Conservation (phyloP, 257 asterid genomes). For the Leonotis leonurus region DNA sequence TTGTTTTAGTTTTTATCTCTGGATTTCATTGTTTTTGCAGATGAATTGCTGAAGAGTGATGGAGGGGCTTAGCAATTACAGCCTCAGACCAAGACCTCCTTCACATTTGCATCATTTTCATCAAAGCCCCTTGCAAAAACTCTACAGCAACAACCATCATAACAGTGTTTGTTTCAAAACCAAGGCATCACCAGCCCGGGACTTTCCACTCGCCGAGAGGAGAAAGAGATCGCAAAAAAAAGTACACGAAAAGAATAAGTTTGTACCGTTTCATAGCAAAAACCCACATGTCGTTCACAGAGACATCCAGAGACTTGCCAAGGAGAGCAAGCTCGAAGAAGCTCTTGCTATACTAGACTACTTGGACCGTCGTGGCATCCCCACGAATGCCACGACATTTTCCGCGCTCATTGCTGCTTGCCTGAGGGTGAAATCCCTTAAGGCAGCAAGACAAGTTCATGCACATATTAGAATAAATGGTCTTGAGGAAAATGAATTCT, state of each 20-base stretch:
- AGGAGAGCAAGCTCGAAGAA: conserved; percentile 60
- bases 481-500: conserved; percentile 58
- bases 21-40: conserved; percentile 14
- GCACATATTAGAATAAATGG: conserved; percentile 60
- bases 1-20: background rate
- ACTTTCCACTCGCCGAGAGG: conserved; percentile 11
- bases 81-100: conserved; percentile 21
- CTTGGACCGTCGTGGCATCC: conserved; percentile 73
- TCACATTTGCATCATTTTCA: conserved; percentile 14
- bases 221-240: conserved; percentile 16
- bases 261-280: conserved; percentile 47
- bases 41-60: conserved; percentile 21
- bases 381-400: conserved; percentile 72
- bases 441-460: conserved; percentile 56
- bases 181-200: conserved; percentile 26
- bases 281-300: conserved; percentile 71
- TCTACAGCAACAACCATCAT: background rate
- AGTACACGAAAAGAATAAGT: conserved; percentile 30
- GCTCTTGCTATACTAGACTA: conserved; percentile 69
- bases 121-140: conserved; percentile 9
- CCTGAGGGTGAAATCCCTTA: conserved; percentile 39
- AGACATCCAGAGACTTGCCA: conserved; percentile 63
- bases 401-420: conserved; percentile 57
- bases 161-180: conserved; percentile 15
- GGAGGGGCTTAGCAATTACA: conserved; percentile 39